Conservation (phyloP, 2,329 filamentous ascomycete genomes). For the Curvularia eragrostidis region DNA sequence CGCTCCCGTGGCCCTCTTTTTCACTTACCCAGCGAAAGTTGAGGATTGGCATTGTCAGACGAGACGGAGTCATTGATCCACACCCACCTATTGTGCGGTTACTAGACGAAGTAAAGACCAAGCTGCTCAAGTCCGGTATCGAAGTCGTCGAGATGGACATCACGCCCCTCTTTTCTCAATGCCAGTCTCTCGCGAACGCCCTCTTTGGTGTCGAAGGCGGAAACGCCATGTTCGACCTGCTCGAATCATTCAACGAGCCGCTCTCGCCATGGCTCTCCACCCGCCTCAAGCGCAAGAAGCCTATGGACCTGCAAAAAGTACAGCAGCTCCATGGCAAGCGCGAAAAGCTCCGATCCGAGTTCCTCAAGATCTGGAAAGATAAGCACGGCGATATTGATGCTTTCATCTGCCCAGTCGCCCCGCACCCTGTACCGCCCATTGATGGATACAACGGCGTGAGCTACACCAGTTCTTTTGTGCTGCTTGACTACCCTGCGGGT, state of each 20-base stretch:
- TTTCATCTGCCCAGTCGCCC: slow-evolving; percentile 68
- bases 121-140: slow-evolving; percentile 52
- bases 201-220: slow-evolving; percentile 66
- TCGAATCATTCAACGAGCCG: slow-evolving; percentile 63
- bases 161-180: slow-evolving; percentile 60
- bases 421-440: slow-evolving; percentile 67
- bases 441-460: slow-evolving; percentile 69
- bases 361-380: slow-evolving; percentile 64
- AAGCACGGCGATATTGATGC: slow-evolving; percentile 61
- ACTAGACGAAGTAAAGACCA: slow-evolving; percentile 54
- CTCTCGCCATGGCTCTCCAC: slow-evolving; percentile 66
- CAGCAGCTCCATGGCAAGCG: slow-evolving; percentile 62
- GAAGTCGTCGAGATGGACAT: slow-evolving; percentile 66
- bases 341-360: slow-evolving; percentile 60
- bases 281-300: slow-evolving; percentile 58
- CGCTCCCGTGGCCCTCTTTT: slow-evolving; percentile 47
- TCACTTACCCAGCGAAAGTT: slow-evolving; percentile 39
- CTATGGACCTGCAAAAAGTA: slow-evolving; percentile 57
- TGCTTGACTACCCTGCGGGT: slow-evolving; percentile 69
- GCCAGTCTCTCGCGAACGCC: slow-evolving; percentile 63
- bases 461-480: slow-evolving; percentile 67
- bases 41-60: slow-evolving; percentile 57
- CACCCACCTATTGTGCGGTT: slow-evolving; percentile 59
- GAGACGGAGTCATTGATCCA: slow-evolving; percentile 60
- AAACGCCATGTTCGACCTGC: slow-evolving; percentile 62